phyloP scores from a whole-genome alignment of 192 early-diverging fungal species.

The Entomortierella lignicola region DNA sequence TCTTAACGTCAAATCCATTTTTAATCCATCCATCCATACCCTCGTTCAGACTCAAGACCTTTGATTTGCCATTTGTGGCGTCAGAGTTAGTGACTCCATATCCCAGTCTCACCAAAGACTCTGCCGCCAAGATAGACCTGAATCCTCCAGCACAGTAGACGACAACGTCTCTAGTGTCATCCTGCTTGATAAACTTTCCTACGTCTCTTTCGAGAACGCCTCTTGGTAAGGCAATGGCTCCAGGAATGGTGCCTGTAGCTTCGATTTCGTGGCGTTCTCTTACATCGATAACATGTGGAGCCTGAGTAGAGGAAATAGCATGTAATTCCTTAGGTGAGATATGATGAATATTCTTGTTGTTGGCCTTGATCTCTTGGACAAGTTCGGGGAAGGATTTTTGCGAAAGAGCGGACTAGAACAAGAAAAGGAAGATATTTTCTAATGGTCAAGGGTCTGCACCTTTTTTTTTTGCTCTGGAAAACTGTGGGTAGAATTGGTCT shows the following conservation, averaged over 20 bases:
- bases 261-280: constrained; percentile 61
- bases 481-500: background rate
- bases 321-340: constrained; percentile 41
- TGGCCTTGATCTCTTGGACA: constrained; percentile 41
- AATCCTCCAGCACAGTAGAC: constrained; percentile 69
- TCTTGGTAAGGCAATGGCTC: constrained; percentile 58
- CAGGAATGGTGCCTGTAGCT: constrained; percentile 57
- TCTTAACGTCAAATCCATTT: constrained; percentile 57
- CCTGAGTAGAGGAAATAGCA: background rate
- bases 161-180: constrained; percentile 57
- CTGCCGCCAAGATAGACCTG: constrained; percentile 61
- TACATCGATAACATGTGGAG: constrained; percentile 59
- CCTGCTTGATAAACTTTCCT: constrained; percentile 54
- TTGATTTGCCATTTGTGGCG: constrained; percentile 9
- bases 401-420: constrained; percentile 10
- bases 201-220: constrained; percentile 62
- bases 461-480: background rate
- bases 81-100: constrained; percentile 44
- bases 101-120: constrained; percentile 60
- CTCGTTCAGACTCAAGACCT: constrained; percentile 58
- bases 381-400: constrained; percentile 46
- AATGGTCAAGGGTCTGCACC: background rate
- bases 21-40: constrained; percentile 65
- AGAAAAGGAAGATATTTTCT: too few relatives aligned
- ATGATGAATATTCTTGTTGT: constrained; percentile 48